A percentile compares a stretch with the other conserved stretches of the same genome.
Evolutionary conservation across 176 grass and related monocot genomes (phyloP).

Genomic region (Phoenix dactylifera): DNA sequence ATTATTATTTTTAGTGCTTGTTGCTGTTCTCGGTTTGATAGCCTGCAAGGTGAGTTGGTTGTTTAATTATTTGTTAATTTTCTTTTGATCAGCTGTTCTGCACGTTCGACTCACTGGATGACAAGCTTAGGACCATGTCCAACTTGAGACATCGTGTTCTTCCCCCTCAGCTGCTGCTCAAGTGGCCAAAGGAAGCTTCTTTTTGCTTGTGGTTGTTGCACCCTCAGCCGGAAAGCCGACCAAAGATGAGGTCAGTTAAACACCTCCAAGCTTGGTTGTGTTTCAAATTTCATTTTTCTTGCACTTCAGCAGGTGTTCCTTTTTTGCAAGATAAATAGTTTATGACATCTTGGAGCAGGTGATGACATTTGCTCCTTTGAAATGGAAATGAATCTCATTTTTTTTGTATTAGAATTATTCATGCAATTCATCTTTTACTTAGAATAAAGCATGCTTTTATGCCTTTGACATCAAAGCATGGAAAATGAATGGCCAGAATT

Average conservation of each 20-base stretch:
- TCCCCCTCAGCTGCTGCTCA: slow-evolving; percentile 70
- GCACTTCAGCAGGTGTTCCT: too few species aligned
- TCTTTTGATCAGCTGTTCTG: slow-evolving; percentile 51
- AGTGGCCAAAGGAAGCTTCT: slow-evolving; percentile 88
- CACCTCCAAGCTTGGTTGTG: neutral
- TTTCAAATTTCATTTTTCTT: neutral
- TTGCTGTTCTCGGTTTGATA: neutral
- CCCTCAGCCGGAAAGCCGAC: slow-evolving; percentile 61
- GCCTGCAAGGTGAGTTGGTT: neutral
- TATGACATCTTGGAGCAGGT: too few species aligned
- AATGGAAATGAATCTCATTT: too few species aligned
- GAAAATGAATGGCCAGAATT: too few species aligned
- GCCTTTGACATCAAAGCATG: too few species aligned
- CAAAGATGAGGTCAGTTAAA: slow-evolving; percentile 63
- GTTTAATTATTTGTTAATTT: neutral
- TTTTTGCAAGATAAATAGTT: too few species aligned
- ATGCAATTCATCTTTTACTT: too few species aligned
- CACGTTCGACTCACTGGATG: slow-evolving; percentile 66
- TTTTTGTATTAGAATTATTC: too few species aligned
- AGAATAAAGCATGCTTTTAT: too few species aligned
- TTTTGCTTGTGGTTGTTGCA: slow-evolving; percentile 94
- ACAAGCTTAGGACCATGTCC: slow-evolving; percentile 71
- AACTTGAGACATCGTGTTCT: slow-evolving; percentile 78
- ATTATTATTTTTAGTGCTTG: too few species aligned
- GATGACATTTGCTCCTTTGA: too few species aligned